phyloP scores from a whole-genome alignment of 768 basidiomycete genomes.

The Rhizopogon vulgaris region DNA sequence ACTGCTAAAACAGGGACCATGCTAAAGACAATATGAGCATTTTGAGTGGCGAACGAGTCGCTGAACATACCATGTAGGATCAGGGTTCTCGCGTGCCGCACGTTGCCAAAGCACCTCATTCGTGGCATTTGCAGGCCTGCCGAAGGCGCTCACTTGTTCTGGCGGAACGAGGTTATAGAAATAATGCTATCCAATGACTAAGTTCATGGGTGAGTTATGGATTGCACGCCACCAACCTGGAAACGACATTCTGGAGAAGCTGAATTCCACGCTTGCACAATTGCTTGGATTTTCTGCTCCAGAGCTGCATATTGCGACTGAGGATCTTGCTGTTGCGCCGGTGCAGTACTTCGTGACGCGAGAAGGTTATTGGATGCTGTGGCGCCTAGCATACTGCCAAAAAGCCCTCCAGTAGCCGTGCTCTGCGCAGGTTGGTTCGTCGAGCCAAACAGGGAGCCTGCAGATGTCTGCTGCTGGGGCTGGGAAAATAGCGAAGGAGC shows the following conservation, averaged over 20 bases:
- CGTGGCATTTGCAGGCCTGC: slow-evolving; percentile 63
- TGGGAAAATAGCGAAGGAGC: slow-evolving; percentile 17
- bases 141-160: slow-evolving; percentile 55
- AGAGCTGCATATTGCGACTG: slow-evolving; percentile 52
- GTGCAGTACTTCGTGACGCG: slow-evolving; percentile 31
- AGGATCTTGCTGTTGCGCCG: slow-evolving; percentile 49
- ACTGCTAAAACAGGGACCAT: slow-evolving; percentile 75
- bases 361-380: slow-evolving; percentile 32
- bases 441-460: slow-evolving; percentile 26
- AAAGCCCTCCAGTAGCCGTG: slow-evolving; percentile 25
- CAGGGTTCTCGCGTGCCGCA: slow-evolving; percentile 76
- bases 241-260: slow-evolving; percentile 66
- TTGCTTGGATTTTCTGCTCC: slow-evolving; percentile 52
- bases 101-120: slow-evolving; percentile 75
- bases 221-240: slow-evolving; percentile 45
- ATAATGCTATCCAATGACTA: slow-evolving; percentile 44
- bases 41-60: background rate
- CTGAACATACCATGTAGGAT: slow-evolving; percentile 59
- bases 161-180: slow-evolving; percentile 86
- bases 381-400: slow-evolving; percentile 27
- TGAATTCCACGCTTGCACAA: slow-evolving; percentile 70
- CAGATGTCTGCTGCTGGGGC: slow-evolving; percentile 15
- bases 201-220: background rate
- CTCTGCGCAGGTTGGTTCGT: slow-evolving; percentile 13
- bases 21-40: slow-evolving; percentile 29